These are phyloP conservation scores for Glaciozyma antarctica DNA, from an alignment of 768 basidiomycete genomes.

Conservation along the genomic window DNA sequence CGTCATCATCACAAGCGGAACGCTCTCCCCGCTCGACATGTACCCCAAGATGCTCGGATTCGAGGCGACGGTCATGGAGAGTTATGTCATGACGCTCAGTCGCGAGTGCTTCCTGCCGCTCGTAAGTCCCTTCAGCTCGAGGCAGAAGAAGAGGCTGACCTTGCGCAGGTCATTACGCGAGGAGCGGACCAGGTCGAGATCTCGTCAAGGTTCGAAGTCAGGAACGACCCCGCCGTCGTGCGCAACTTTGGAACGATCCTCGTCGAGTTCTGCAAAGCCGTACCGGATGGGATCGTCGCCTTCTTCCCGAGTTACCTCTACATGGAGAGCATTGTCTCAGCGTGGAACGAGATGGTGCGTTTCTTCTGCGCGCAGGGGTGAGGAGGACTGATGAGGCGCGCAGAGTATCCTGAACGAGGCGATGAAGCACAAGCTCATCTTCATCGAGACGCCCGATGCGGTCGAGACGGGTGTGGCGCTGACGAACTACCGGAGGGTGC, in stretches of 20 bases:
- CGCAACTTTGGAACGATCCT: constrained; percentile 97
- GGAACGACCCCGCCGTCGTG: constrained; percentile 97
- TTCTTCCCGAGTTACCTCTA: constrained; percentile 99
- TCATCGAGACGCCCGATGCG: constrained; percentile 98
- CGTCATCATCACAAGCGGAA: constrained; percentile 97
- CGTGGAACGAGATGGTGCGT: constrained; percentile 99
- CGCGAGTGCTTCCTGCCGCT: constrained; percentile 92
- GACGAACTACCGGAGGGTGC: constrained; percentile 88
- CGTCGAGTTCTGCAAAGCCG: constrained; percentile 93
- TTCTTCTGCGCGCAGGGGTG: not conserved
- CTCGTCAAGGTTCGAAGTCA: constrained; percentile 94
- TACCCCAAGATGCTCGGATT: constrained; percentile 99
- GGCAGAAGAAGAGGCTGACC: not conserved
- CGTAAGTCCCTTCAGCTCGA: constrained; percentile 45
- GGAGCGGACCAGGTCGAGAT: constrained; percentile 98
- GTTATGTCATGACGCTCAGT: constrained; percentile 94
- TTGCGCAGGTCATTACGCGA: constrained; percentile 77
- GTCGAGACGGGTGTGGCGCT: constrained; percentile 97
- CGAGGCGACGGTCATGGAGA: constrained; percentile 90
- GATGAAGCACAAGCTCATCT: constrained; percentile 98
- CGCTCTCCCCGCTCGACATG: constrained; percentile 97
- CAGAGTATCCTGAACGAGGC: constrained; percentile 98
- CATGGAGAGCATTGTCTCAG: constrained; percentile 98
- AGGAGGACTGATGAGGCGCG: constrained; percentile 11
- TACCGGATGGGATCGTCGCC: constrained; percentile 95